These are phyloP conservation scores for Globisporangium parvum DNA, from an alignment of 352 stramenopile genomes.

Conservation along the genomic window DNA sequence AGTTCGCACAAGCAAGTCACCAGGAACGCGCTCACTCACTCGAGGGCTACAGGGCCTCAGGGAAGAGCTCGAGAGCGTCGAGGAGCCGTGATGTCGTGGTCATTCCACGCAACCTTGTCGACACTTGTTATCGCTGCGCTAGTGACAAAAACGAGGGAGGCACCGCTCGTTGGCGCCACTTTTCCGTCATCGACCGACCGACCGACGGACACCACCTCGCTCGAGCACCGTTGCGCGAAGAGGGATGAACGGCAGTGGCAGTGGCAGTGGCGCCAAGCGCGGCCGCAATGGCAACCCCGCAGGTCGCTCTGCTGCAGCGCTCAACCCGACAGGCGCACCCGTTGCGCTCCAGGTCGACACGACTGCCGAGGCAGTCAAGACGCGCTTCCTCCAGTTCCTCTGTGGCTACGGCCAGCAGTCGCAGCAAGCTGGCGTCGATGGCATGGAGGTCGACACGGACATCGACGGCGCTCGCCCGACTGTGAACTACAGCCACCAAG, in stretches of 20 bases:
- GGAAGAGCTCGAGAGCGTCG: too few relatives aligned
- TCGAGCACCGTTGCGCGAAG: not conserved
- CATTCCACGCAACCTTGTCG: too few relatives aligned
- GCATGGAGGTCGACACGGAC: slow-evolving; percentile 10
- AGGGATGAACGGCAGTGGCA: slow-evolving; percentile 12
- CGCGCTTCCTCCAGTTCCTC: slow-evolving; percentile 79
- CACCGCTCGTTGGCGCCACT: too few relatives aligned
- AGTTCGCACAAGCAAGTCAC: too few relatives aligned
- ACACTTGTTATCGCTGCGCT: too few relatives aligned
- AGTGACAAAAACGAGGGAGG: too few relatives aligned
- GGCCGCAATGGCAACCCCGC: slow-evolving; percentile 22
- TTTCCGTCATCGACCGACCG: too few relatives aligned
- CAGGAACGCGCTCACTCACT: too few relatives aligned
- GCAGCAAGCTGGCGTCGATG: slow-evolving; percentile 4
- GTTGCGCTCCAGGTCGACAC: slow-evolving; percentile 59
- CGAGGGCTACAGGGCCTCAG: too few relatives aligned
- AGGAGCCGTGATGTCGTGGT: too few relatives aligned
- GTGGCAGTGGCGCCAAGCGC: slow-evolving; percentile 24
- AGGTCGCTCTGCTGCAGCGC: slow-evolving; percentile 14
- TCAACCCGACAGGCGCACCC: slow-evolving; percentile 31
- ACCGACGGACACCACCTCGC: not conserved
- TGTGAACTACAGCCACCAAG: slow-evolving; percentile 82
- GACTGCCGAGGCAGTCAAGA: slow-evolving; percentile 78
- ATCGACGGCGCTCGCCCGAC: slow-evolving; percentile 13
- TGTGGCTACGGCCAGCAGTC: slow-evolving; percentile 59